phyloP scores from a whole-genome alignment of 805 yeast species.

The Lipomyces chichibuensis region DNA sequence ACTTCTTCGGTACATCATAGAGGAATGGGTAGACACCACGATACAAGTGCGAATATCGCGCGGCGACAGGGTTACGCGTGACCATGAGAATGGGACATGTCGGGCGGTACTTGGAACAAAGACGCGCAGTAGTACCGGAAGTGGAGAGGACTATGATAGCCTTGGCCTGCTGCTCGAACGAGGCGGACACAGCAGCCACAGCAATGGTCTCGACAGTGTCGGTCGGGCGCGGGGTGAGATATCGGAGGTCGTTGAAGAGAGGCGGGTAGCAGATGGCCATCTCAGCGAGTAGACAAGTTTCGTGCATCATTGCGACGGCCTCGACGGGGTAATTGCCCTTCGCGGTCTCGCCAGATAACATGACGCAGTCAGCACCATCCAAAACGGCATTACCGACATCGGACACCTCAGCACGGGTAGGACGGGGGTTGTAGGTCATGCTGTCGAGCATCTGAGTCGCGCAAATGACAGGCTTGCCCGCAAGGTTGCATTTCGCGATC shows the following conservation, averaged over 20 bases:
- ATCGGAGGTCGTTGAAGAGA: constrained; percentile 83
- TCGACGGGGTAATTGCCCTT: constrained; percentile 98
- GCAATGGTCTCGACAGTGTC: constrained; percentile 96
- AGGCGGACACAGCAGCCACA: constrained; percentile 93
- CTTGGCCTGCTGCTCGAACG: constrained; percentile 94
- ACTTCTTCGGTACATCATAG: constrained; percentile 62
- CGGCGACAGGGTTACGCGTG: constrained; percentile 90
- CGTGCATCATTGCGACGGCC: constrained; percentile 99
- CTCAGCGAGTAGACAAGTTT: constrained; percentile 95
- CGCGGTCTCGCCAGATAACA: constrained; percentile 99
- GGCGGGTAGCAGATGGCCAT: constrained; percentile 87
- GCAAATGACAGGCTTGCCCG: constrained; percentile 99
- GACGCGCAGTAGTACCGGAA: constrained; percentile 92
- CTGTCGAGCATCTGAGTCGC: constrained; percentile 99
- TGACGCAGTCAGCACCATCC: constrained; percentile 99
- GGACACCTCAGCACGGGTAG: constrained; percentile 99
- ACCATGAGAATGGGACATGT: constrained; percentile 96
- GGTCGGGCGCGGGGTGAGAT: constrained; percentile 83
- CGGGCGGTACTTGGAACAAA: constrained; percentile 97
- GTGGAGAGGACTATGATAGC: constrained; percentile 96
- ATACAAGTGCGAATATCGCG: constrained; percentile 93
- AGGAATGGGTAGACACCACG: constrained; percentile 99
- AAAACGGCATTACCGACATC: constrained; percentile 99
- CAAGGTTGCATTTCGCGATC: constrained; percentile 98
- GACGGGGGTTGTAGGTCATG: constrained; percentile 99